Conservation (phyloP, 1,284 basidiomycete genomes). For the Rhodotorula sp. region DNA sequence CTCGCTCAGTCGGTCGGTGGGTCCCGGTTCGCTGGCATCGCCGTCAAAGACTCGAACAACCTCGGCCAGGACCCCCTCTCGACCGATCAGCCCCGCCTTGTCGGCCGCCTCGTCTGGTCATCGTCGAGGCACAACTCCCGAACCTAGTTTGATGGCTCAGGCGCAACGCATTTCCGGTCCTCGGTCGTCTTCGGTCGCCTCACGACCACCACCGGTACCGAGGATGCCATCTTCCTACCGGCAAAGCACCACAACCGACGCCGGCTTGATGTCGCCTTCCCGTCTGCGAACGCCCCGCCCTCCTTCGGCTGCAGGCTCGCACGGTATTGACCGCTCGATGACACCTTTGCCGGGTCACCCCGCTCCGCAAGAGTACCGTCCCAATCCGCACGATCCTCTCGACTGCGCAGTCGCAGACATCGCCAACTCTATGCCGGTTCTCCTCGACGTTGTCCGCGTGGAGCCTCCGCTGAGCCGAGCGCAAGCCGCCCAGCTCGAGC, state of each 20-base stretch:
- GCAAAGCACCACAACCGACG: background rate
- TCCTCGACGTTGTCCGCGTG: constrained; percentile 67
- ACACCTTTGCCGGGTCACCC: constrained; percentile 52
- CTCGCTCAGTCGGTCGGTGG: constrained; percentile 17
- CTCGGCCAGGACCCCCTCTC: constrained; percentile 3
- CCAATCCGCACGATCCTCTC: constrained; percentile 73
- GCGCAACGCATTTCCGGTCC: constrained; percentile 18
- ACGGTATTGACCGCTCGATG: constrained; percentile 55
- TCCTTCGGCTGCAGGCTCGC: constrained; percentile 50
- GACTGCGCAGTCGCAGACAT: constrained; percentile 73
- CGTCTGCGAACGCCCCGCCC: background rate
- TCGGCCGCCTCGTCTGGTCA: constrained; percentile 15
- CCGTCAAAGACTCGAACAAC: constrained; percentile 6
- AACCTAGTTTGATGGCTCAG: constrained; percentile 31
- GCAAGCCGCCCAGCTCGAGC: constrained; percentile 64
- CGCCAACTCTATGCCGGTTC: constrained; percentile 66
- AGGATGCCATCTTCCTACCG: constrained; percentile 18
- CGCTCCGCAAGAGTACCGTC: constrained; percentile 63
- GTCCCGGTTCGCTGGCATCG: background rate
- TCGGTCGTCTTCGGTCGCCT: constrained; percentile 8
- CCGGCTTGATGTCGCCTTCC: background rate
- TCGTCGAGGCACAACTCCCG: constrained; percentile 19
- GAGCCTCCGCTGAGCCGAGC: constrained; percentile 67
- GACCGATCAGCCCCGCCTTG: constrained; percentile 13
- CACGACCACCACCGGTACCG: constrained; percentile 27